Percentiles rank a stretch among this genome's conserved stretches.
Evolutionary conservation across 2,329 filamentous ascomycete genomes (phyloP).

Genomic region (Botrytis galanthina): DNA sequence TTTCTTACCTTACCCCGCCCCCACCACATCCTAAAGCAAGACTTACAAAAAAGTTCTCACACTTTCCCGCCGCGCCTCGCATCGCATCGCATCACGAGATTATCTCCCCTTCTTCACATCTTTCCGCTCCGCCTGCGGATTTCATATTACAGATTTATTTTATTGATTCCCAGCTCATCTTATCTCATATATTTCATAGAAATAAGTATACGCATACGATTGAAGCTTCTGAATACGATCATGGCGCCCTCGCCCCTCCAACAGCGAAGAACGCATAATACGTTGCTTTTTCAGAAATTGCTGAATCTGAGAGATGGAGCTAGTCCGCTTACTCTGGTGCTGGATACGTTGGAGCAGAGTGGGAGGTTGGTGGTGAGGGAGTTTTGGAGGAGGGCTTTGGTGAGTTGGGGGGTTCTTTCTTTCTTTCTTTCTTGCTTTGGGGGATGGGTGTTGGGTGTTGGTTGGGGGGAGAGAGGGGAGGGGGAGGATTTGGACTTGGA

Average conservation of each 20-base stretch:
- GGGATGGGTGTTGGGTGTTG: not conserved
- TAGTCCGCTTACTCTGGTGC: conserved; percentile 81
- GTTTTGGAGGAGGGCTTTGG: conserved; percentile 73
- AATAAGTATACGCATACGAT: too few species aligned
- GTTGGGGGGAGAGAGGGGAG: too few species aligned
- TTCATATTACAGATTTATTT: too few species aligned
- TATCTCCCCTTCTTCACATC: not conserved
- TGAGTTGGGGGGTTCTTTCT: conserved; percentile 38
- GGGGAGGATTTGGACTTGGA: too few species aligned
- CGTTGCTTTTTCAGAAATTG: conserved; percentile 79
- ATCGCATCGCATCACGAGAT: not conserved
- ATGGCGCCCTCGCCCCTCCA: conserved; percentile 58
- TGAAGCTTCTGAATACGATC: not conserved
- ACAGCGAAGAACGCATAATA: conserved; percentile 78
- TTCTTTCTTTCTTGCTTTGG: not conserved
- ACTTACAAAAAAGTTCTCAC: not conserved
- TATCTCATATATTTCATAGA: not conserved
- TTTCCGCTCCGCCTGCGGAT: not conserved
- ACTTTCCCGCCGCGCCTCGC: not conserved
- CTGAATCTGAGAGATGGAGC: conserved; percentile 74
- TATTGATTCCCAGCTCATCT: too few species aligned
- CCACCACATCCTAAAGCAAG: not conserved
- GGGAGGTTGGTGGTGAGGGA: conserved; percentile 68
- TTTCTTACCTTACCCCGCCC: not conserved
- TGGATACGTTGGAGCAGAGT: conserved; percentile 83